A percentile compares a stretch with the other conserved stretches of the same genome.
phyloP scores from a whole-genome alignment of 805 yeast species.

The Yamadazyma scolyti region DNA sequence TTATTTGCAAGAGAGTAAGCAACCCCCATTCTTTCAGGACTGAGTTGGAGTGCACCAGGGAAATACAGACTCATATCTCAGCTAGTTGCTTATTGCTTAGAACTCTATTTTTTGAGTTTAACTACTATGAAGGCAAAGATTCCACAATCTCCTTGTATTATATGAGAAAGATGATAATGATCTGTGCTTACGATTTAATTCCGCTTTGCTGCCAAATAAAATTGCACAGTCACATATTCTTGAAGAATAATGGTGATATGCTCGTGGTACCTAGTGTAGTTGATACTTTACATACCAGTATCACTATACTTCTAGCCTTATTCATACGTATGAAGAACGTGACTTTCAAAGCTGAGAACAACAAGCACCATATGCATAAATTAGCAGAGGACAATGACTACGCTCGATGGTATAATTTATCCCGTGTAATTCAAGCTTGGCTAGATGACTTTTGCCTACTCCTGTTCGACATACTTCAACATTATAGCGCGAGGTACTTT shows the following conservation, averaged over 20 bases:
- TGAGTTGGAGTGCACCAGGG: too few species aligned
- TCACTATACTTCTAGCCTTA: conserved; percentile 20
- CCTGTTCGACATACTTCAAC: conserved; percentile 2
- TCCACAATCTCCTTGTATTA: conserved; percentile 27
- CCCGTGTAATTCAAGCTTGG: too few species aligned
- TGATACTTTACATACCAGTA: conserved; percentile 18
- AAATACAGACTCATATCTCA: too few species aligned
- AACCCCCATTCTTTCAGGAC: too few species aligned
- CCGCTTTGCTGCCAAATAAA: conserved; percentile 29
- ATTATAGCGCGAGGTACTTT: conserved; percentile 52
- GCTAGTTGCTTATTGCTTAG: too few species aligned
- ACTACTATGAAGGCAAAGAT: conserved; percentile 34
- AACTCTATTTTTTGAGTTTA: conserved; percentile 28
- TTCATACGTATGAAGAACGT: conserved; percentile 16
- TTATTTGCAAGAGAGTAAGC: too few species aligned
- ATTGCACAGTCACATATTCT: conserved; percentile 24
- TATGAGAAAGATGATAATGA: conserved; percentile 25
- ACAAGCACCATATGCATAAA: neutral
- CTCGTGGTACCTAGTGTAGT: conserved; percentile 37
- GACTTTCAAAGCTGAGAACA: neutral
- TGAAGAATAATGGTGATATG: conserved; percentile 32
- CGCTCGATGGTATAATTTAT: too few species aligned
- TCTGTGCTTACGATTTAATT: conserved; percentile 25
- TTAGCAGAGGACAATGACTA: neutral
- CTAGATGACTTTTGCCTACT: too few species aligned